Conservation (phyloP, 371 early-diverging fungal genomes). For the Phascolomyces articulosus region DNA sequence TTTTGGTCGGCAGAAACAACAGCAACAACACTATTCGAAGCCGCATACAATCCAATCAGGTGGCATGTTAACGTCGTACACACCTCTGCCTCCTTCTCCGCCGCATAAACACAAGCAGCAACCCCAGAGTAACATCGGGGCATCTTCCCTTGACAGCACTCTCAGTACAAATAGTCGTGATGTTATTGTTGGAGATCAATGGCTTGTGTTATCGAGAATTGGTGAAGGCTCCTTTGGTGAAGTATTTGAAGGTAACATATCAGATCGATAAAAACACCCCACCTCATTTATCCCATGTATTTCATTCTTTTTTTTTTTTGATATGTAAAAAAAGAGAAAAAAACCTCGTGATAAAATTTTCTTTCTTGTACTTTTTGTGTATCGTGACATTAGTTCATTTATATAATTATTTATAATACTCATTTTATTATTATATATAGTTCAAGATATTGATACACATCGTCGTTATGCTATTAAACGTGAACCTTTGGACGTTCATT, state of each 20-base stretch:
- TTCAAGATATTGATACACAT: constrained; percentile 46
- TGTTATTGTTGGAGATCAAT: constrained; percentile 58
- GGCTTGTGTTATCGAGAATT: constrained; percentile 60
- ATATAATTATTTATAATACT: neutral
- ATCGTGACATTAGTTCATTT: constrained; percentile 8
- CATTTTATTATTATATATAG: constrained; percentile 22
- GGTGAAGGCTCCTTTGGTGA: constrained; percentile 69
- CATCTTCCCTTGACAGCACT: constrained; percentile 30
- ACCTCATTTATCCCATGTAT: too few species aligned
- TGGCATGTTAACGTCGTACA: constrained; percentile 12
- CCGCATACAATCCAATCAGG: constrained; percentile 19
- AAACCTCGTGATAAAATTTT: constrained; percentile 1
- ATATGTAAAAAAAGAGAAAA: neutral
- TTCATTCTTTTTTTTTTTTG: neutral
- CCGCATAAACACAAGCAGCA: constrained; percentile 20
- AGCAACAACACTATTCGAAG: constrained; percentile 2
- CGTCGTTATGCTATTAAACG: constrained; percentile 60
- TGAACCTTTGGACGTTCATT: constrained; percentile 41
- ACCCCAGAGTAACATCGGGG: neutral
- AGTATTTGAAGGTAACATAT: constrained; percentile 67
- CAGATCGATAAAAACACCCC: too few species aligned
- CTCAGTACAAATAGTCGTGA: constrained; percentile 30
- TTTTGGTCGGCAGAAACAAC: constrained; percentile 1
- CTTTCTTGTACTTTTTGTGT: neutral
- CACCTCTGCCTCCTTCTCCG: constrained; percentile 22